Evolutionary conservation across 2,329 filamentous ascomycete species (phyloP).

Genomic region (Thelonectria olida): DNA sequence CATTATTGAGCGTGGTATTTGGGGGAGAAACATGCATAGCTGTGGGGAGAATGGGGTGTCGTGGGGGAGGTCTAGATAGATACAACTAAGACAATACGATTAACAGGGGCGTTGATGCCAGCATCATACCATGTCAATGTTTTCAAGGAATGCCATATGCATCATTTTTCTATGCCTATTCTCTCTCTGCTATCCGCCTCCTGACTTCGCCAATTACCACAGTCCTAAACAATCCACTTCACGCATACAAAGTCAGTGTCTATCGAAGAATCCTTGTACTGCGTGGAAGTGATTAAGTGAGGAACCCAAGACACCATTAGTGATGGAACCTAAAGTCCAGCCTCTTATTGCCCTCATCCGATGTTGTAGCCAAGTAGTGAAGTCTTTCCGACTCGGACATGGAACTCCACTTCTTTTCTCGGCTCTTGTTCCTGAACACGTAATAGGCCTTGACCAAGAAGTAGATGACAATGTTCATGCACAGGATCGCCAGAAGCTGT

Average conservation of each 20-base stretch:
- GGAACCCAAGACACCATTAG: too few relatives aligned
- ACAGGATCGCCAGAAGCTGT: slow-evolving; percentile 56
- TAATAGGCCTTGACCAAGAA: slow-evolving; percentile 62
- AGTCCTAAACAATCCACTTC: not conserved
- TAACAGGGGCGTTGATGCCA: too few relatives aligned
- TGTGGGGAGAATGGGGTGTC: not conserved
- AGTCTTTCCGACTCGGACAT: slow-evolving; percentile 54
- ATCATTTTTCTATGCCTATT: too few relatives aligned
- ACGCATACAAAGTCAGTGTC: not conserved
- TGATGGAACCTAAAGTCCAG: slow-evolving; percentile 54
- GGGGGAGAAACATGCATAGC: not conserved
- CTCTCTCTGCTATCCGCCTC: too few relatives aligned
- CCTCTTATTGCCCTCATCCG: slow-evolving; percentile 55
- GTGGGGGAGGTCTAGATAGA: not conserved
- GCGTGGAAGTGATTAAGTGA: not conserved
- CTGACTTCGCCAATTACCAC: too few relatives aligned
- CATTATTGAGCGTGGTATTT: not conserved
- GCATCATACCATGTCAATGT: too few relatives aligned
- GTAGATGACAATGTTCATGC: slow-evolving; percentile 59
- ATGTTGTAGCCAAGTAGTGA: slow-evolving; percentile 47
- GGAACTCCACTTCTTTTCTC: slow-evolving; percentile 55
- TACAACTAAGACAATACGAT: too few relatives aligned
- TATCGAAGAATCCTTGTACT: not conserved
- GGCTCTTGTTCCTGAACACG: slow-evolving; percentile 54
- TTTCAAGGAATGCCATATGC: too few relatives aligned